phyloP scores from a whole-genome alignment of 2,329 filamentous ascomycete genomes.

The Fusarium sp. region DNA sequence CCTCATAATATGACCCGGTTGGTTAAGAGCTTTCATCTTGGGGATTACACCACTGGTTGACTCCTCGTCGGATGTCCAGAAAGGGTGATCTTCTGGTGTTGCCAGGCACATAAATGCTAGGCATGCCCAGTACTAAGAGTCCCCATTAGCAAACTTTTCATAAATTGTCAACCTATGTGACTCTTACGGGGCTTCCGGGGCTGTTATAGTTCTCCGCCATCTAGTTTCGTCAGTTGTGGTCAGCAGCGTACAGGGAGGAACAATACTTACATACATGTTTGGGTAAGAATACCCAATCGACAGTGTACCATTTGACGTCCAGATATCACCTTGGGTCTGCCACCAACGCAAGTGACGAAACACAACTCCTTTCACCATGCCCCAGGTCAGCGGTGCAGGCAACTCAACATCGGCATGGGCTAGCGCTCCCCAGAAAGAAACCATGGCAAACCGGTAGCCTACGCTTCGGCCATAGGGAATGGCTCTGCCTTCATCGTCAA shows the following conservation, averaged over 20 bases:
- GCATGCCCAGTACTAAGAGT: constrained; percentile 76
- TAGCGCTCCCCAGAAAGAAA: constrained; percentile 82
- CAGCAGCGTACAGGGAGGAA: background rate
- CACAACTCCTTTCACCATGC: constrained; percentile 79
- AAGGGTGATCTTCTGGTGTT: constrained; percentile 73
- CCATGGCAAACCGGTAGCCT: constrained; percentile 85
- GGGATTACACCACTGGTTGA: constrained; percentile 64
- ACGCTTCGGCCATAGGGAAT: constrained; percentile 82
- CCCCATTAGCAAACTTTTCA: constrained; percentile 37
- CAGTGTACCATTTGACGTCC: constrained; percentile 76
- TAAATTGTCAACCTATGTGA: background rate
- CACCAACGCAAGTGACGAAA: constrained; percentile 81
- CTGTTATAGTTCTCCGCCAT: constrained; percentile 87
- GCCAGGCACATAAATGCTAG: constrained; percentile 78
- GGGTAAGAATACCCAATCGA: constrained; percentile 81
- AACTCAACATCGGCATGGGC: constrained; percentile 79
- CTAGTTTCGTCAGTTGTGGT: constrained; percentile 45
- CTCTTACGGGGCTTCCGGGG: constrained; percentile 66
- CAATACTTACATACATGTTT: constrained; percentile 70
- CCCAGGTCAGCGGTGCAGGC: constrained; percentile 76
- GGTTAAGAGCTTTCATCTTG: constrained; percentile 65
- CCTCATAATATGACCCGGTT: constrained; percentile 77
- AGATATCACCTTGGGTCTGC: constrained; percentile 78
- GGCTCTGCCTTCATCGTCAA: constrained; percentile 73
- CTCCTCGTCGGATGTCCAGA: constrained; percentile 76